A percentile compares a stretch with the other conserved stretches of the same genome.
phyloP scores from a whole-genome alignment of 2,329 filamentous ascomycete genomes.

The Saccharata proteae region DNA sequence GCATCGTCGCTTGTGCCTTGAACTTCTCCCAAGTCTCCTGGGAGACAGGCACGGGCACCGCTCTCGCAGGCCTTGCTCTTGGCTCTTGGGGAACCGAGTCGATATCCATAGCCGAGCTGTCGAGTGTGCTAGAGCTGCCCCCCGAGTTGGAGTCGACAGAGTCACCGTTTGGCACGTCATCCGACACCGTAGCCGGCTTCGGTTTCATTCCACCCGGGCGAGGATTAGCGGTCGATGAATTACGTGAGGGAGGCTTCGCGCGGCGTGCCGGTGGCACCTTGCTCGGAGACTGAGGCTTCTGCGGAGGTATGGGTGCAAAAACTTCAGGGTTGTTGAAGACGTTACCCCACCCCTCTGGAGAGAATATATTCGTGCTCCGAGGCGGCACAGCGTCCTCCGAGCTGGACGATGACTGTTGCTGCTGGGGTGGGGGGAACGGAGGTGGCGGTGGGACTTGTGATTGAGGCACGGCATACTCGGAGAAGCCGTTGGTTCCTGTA shows the following conservation, averaged over 20 bases:
- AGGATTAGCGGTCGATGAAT: too few species aligned
- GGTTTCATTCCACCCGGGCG: too few species aligned
- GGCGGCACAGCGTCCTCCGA: too few species aligned
- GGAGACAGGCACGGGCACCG: conserved; percentile 20
- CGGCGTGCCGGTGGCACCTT: conserved; percentile 6
- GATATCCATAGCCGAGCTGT: conserved; percentile 38
- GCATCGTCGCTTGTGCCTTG: conserved; percentile 3
- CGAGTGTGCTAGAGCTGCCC: conserved; percentile 7
- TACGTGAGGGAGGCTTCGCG: too few species aligned
- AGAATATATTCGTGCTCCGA: too few species aligned
- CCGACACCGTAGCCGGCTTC: conserved; percentile 4
- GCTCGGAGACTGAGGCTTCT: conserved; percentile 13
- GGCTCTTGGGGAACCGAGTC: conserved; percentile 24
- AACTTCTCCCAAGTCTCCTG: conserved; percentile 3
- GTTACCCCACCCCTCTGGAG: conserved; percentile 29
- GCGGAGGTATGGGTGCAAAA: too few species aligned
- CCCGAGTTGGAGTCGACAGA: neutral
- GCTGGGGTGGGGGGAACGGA: conserved; percentile 13
- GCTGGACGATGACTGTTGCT: too few species aligned
- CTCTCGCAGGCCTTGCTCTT: conserved; percentile 14
- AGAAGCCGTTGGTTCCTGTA: too few species aligned
- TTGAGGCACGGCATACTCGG: too few species aligned
- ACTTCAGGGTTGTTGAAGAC: conserved; percentile 34
- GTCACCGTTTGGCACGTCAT: neutral
- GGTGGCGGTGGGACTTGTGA: conserved; percentile 14